These are phyloP conservation scores for Capsicum pubescens DNA, from an alignment of 257 asterid species.

Conservation along the genomic window DNA sequence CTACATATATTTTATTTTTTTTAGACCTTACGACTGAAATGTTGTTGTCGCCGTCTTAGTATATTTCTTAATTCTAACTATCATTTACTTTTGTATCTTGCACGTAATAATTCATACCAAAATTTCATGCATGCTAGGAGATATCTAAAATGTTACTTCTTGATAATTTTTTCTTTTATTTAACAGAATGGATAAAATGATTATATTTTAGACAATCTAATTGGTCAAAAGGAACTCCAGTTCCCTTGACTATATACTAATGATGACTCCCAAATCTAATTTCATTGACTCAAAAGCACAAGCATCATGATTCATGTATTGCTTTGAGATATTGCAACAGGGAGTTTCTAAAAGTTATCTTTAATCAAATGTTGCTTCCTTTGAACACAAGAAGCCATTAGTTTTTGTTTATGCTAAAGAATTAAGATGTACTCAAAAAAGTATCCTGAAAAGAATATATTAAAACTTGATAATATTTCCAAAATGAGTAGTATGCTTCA, in stretches of 20 bases:
- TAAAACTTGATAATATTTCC: too few relatives aligned
- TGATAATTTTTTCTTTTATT: background rate
- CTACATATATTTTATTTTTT: too few relatives aligned
- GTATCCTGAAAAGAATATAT: too few relatives aligned
- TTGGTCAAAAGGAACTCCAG: slow-evolving; percentile 26
- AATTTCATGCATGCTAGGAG: background rate
- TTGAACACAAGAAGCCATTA: slow-evolving; percentile 19
- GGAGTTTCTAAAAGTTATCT: background rate
- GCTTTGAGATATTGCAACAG: slow-evolving; percentile 12
- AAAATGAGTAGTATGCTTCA: too few relatives aligned
- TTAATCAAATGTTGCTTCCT: slow-evolving; percentile 16
- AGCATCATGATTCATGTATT: background rate
- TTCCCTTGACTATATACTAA: slow-evolving; percentile 25
- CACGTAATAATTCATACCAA: slow-evolving; percentile 12
- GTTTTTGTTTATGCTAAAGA: background rate
- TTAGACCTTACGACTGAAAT: too few relatives aligned
- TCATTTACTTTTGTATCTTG: background rate
- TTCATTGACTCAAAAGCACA: background rate
- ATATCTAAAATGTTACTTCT: background rate
- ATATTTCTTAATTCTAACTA: background rate
- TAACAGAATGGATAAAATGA: background rate
- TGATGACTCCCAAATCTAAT: background rate
- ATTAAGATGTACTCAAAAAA: background rate
- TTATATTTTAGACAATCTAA: background rate
- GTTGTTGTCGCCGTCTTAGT: background rate